These are phyloP conservation scores for Irpex sp. DNA, from an alignment of 1,284 basidiomycete genomes.

Conservation along the genomic window DNA sequence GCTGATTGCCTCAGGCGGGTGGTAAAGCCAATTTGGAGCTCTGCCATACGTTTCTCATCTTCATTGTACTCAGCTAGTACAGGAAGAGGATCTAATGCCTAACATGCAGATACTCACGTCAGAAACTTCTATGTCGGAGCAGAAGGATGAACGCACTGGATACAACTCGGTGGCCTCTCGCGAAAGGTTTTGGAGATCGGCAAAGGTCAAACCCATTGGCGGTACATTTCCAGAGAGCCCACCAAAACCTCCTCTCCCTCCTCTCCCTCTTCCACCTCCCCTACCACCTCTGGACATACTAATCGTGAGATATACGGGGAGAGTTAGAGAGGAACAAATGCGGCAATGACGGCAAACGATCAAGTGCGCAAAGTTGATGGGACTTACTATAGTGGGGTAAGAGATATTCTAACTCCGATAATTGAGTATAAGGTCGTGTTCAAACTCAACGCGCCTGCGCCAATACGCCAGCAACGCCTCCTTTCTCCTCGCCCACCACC, in stretches of 20 bases:
- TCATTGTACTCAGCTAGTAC: constrained; percentile 58
- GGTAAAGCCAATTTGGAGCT: constrained; percentile 65
- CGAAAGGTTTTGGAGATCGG: constrained; percentile 72
- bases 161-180: constrained; percentile 72
- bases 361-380: neutral
- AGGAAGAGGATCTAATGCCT: constrained; percentile 59
- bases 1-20: constrained; percentile 58
- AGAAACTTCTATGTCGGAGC: neutral
- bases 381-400: constrained; percentile 4
- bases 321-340: neutral
- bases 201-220: constrained; percentile 76
- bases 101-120: constrained; percentile 14
- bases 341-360: neutral
- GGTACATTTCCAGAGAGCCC: constrained; percentile 39
- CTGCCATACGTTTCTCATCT: constrained; percentile 60
- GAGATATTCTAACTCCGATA: constrained; percentile 16
- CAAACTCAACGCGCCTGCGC: constrained; percentile 18
- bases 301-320: neutral
- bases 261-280: constrained; percentile 42
- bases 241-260: constrained; percentile 39
- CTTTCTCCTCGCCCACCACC: constrained; percentile 7
- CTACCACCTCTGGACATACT: constrained; percentile 60
- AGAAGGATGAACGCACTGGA: constrained; percentile 50
- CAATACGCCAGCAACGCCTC: constrained; percentile 25
- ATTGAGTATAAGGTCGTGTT: constrained; percentile 11